Conservation (phyloP, 208 protist species). For the Jaenimonas drosophilae region DNA sequence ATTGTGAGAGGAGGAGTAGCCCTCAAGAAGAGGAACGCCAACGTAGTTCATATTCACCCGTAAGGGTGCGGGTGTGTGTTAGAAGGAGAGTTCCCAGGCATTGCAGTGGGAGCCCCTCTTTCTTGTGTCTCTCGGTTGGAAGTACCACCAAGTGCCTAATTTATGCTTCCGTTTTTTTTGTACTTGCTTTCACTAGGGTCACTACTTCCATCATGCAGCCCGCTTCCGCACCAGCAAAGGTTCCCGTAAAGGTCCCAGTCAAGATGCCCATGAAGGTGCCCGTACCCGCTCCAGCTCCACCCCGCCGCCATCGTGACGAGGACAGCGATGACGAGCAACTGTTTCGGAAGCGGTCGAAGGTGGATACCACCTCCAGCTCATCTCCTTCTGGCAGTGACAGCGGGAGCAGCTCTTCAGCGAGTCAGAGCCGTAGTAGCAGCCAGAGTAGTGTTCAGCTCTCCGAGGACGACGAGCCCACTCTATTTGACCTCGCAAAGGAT, state of each 20-base stretch:
- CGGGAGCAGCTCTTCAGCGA: constrained; percentile 1
- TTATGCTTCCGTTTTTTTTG: constrained; percentile 1
- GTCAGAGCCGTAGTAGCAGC: constrained; percentile 5
- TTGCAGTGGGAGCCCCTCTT: background rate
- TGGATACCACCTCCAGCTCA: constrained; percentile 5
- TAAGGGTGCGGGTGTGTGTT: background rate
- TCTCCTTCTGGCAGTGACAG: constrained; percentile 7
- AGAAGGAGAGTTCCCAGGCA: background rate
- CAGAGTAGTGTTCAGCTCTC: constrained; percentile 7
- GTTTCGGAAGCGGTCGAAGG: constrained; percentile 13
- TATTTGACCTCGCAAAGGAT: constrained; percentile 44
- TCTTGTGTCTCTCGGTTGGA: background rate
- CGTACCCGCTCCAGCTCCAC: constrained; percentile 8
- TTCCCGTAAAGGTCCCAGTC: constrained; percentile 61
- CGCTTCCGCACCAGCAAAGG: constrained; percentile 22
- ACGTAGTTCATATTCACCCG: no score
- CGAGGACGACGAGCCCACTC: constrained; percentile 29
- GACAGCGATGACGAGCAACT: constrained; percentile 21
- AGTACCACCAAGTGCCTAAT: background rate
- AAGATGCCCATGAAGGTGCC: constrained; percentile 34
- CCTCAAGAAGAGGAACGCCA: no score
- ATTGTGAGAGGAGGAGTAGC: no score
- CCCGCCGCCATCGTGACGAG: constrained; percentile 12
- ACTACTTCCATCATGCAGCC: background rate
- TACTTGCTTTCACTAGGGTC: background rate